Evolutionary conservation across 495 filamentous ascomycete genomes (phyloP), one percentile per base, ranked within the genome.

Genomic region (Hypomontagnella monticulosa): DNA sequence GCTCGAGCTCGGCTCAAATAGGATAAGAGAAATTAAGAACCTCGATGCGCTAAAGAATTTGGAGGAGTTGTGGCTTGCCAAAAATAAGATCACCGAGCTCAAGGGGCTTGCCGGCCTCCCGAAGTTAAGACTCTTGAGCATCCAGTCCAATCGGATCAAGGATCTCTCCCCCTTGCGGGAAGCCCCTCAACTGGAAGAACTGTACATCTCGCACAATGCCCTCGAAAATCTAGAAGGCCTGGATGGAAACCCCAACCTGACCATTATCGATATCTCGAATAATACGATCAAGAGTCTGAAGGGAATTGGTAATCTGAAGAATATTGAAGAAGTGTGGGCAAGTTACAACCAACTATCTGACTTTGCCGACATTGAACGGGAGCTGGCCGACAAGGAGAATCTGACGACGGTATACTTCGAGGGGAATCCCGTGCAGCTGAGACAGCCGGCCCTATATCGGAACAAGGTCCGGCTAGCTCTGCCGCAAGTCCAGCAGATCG

Each of bases 191-290:
- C 88, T 99, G 4, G 92, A 97, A 80, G 95, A 99, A 75, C 83
- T 99, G 46, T 97, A 99, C 81, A 90, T 98, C 72, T 96, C 94
- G n/a, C 92, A 99, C 81, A 99, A 99, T 75, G 86, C 86, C n/a
- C 81, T 99, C 40, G 89, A 88, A 27, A 83, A 86, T 11, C 86
- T 99, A 15, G 83, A 84, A 2, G 93, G 93, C 0, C 80, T 99
- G 14, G 89, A 93, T 34, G 69, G 80, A 36, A 93, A 89, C 77
- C 78, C 78, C 6, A 82, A 84, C 7, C 85, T 99, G 43, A 87
- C 87, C 34, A 86, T 93, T 18, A 77, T 99, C 32, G 95, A 99
- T 70, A 87, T 99, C 62, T 93, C 91, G 55, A 93, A 91, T 76
- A 99, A 99, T 78, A 86, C 87, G 64, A 86, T 99, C 71, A 75